Evolutionary conservation across 331 rosid species (phyloP), one percentile per base, ranked within the genome.

Genomic region (Cydonia oblonga): DNA sequence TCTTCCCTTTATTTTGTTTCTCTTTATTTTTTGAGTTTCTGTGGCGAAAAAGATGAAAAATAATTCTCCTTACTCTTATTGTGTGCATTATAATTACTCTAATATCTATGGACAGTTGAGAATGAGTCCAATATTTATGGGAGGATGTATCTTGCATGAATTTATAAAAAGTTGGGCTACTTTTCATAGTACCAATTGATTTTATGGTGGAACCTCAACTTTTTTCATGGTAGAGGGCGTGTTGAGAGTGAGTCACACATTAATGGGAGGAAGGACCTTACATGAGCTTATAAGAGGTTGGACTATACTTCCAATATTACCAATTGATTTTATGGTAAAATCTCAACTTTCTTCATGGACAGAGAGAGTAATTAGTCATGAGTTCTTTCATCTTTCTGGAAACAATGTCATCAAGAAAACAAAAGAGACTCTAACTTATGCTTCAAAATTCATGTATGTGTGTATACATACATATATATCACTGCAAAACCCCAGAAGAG

Each of bases 301-400:
- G 0, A 1, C 2, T 32, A 32, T 32, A 32, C 9, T 32, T 0
- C 2, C 0, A 0, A 32, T 32, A 32, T 32, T 32, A 0, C 35
- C 35, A 32, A 32, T 6, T 32, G 0, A 0, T 32, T 7, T 30
- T 30, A 30, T 30, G 2, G 8, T 30, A 30, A 2, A 32, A 32
- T 2, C 35, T 32, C 0, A 1, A 32, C 9, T 32, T 32, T 32
- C 2, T 32, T 32, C 2, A 0, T 7, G 10, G 1, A 33, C 38
- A 33, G 9, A 33, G 0, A 11, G 9, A 57, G 9, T 5, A 15
- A 57, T 12, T 6, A 60, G 33, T 25, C 65, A 26, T 26, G 5
- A 18, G 9, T 3, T 60, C 26, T 11, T 64, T 64, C 69, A 11
- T 64, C 51, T n/a, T 9, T 32, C 19, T 64, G 69, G 69, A 32